Conservation (phyloP, 2,329 filamentous ascomycete genomes). For the Trichoderma atrobrunneum region DNA sequence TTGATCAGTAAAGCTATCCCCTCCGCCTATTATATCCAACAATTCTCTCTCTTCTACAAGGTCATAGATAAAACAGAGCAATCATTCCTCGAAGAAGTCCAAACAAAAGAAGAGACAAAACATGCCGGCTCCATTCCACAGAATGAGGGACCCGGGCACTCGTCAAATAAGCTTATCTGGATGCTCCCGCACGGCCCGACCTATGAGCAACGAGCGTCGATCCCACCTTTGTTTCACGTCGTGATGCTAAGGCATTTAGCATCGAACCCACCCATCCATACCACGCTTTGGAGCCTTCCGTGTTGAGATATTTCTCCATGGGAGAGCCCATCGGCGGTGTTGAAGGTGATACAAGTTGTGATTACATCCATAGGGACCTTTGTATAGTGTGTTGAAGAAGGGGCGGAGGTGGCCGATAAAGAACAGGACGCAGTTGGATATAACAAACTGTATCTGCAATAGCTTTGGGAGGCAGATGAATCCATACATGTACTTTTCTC, state of each 20-base stretch:
- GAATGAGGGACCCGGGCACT: not conserved
- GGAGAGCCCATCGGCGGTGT: not conserved
- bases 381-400: not conserved
- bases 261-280: not conserved
- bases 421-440: not conserved
- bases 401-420: not conserved
- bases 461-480: not conserved
- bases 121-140: not conserved
- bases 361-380: not conserved
- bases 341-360: not conserved
- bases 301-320: not conserved
- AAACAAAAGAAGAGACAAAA: not conserved
- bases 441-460: not conserved
- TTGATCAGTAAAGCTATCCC: not conserved
- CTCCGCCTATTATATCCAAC: fast-evolving
- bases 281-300: not conserved
- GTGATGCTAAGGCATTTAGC: not conserved
- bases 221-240: not conserved
- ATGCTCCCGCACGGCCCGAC: not conserved
- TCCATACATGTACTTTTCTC: not conserved
- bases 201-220: not conserved
- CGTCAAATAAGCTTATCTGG: slow-evolving; percentile 1
- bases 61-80: fast-evolving
- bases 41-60: not conserved
- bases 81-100: not conserved